Conservation (phyloP, 139 green algal genomes). For the Chlorella sp. region DNA sequence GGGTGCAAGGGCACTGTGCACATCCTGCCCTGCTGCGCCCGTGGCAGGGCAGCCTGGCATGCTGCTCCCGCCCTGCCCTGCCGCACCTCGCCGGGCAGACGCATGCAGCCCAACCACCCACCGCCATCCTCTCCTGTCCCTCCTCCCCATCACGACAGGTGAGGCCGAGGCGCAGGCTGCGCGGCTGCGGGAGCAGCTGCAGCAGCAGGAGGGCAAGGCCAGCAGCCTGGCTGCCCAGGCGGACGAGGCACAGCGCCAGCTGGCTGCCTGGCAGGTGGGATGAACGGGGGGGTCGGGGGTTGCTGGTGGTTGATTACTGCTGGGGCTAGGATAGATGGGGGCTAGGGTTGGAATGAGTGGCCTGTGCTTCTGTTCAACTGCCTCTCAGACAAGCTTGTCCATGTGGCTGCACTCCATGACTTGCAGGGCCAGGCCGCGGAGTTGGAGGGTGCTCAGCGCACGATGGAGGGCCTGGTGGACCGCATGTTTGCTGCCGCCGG, state of each 20-base stretch:
- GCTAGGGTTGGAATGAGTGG: background rate
- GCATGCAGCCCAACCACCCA: background rate
- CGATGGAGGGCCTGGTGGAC: slow-evolving; percentile 1
- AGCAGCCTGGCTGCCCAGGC: background rate
- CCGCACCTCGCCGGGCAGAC: background rate
- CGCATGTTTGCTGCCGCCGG: slow-evolving; percentile 11
- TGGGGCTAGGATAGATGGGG: background rate
- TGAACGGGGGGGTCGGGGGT: background rate
- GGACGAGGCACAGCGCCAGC: slow-evolving; percentile 8
- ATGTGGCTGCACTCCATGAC: too few species aligned
- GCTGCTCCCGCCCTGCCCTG: background rate
- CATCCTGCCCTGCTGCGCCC: too few species aligned
- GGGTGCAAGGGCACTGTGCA: too few species aligned
- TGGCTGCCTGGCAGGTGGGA: slow-evolving; percentile 22
- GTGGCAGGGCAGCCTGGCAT: background rate
- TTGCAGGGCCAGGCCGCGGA: background rate
- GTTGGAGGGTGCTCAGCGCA: background rate
- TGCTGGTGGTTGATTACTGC: too few species aligned
- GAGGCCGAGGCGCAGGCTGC: slow-evolving; percentile 4
- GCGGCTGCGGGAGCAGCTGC: slow-evolving; percentile 11
- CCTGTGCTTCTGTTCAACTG: too few species aligned
- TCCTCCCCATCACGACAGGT: background rate
- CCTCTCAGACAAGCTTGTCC: too few species aligned
- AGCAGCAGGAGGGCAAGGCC: background rate
- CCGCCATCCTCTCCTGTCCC: background rate